Percentiles rank a stretch among this genome's conserved stretches.
Conservation (phyloP, 148 eudicot genomes). For the Cornus florida region DNA sequence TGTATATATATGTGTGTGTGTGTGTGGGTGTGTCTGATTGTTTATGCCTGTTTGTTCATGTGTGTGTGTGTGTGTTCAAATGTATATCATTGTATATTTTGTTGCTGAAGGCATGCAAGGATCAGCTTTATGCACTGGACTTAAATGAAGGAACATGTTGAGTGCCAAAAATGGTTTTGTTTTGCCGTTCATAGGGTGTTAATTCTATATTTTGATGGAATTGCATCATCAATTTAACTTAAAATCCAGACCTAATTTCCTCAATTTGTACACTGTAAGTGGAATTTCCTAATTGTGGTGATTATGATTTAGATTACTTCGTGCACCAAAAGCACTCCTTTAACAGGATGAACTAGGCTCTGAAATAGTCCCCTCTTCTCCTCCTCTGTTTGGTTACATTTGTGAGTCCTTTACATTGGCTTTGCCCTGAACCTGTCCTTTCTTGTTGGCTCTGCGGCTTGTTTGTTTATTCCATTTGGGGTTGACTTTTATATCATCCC, state of each 20-base stretch:
- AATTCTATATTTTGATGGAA: not conserved
- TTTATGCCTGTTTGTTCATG: too few species aligned
- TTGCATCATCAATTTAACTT: not conserved
- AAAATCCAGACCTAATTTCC: not conserved
- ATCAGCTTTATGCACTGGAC: not conserved
- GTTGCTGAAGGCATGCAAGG: not conserved
- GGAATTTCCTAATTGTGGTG: not conserved
- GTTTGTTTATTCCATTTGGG: too few species aligned
- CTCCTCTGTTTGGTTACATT: too few species aligned
- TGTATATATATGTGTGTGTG: not conserved
- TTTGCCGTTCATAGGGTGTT: not conserved
- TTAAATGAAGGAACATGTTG: not conserved
- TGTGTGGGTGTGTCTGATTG: not conserved
- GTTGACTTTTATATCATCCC: too few species aligned
- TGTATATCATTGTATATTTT: not conserved
- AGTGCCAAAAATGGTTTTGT: not conserved
- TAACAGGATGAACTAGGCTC: not conserved
- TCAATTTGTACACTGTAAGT: not conserved
- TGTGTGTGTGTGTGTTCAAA: not conserved
- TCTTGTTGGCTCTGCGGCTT: not conserved
- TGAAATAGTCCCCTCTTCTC: too few species aligned
- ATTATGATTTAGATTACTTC: not conserved
- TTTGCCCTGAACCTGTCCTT: too few species aligned
- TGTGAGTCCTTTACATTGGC: too few species aligned
- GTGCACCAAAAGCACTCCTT: not conserved